Evolutionary conservation across 208 protist genomes (phyloP), one percentile per base, ranked within the genome.

Genomic region (Crithidia bombi): DNA sequence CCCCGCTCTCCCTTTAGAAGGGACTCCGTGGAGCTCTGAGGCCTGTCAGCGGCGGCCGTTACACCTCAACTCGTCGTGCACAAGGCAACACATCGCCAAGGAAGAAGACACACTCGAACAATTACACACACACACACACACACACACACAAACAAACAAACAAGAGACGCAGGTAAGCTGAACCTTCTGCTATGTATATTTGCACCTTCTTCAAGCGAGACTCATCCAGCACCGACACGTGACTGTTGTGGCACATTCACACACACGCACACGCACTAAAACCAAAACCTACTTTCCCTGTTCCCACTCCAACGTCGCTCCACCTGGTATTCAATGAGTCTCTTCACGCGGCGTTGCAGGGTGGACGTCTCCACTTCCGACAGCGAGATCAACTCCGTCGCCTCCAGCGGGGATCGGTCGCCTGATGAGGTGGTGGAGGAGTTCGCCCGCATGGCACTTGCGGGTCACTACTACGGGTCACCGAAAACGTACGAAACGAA

Each of bases 361-460:
- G 59, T 91, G n/a, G 73, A 75, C 21, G 63, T 91, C 3, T 81
- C 79, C 56, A 70, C 56, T 23, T 67, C 26, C 47, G 76, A 78
- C 58, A 76, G 73, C 56, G 69, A 75, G 43, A 41, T 56, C 30
- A 51, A 79, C 61, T 61, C 69, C 63, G 33, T 55, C 44, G 72
- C 65, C 66, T 75, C 69, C 63, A 73, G 69, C 50, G 51, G 38
- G 39, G 51, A 43, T 36, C 75, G 69, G 38, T 69, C 58, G 23
- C 69, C 81, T 10, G 82, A 83, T 46, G 78, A 80, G 55, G 61
- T 84, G 19, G 67, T 88, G 23, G 70, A 75, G 39, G 62, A 63
- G 54, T 54, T 75, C 4, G 70, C 70, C 17, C 70, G 62, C 33
- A 68, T 75, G 70, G 54, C 62, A 23, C 41, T 75, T 46, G 72